Base-by-base conservation (phyloP, 2,329 filamentous ascomycete species). In the Penicillium olsonii region DNA sequence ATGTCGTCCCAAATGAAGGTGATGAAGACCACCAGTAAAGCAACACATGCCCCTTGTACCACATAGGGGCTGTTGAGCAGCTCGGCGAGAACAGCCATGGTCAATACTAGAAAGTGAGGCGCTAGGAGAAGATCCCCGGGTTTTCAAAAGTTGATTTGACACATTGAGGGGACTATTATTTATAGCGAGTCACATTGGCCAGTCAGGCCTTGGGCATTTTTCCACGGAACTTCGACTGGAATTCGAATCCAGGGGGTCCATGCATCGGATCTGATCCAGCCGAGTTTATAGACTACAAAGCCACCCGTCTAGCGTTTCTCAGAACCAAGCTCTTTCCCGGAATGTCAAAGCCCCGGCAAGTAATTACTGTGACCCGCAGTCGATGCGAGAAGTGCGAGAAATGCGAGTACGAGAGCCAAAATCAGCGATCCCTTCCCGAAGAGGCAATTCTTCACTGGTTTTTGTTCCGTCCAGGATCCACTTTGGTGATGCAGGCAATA, bases 1-100 rank as follows among this genome's bases (percentile, higher is more conserved):
- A 68, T 27, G 31, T 65, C 65, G 7, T 46, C 43, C 53, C 59
- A 68, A 26, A 62, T 54, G 24, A 50, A 58, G 3, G 59, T 60
- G 17, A 62, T 27, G 5, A 67, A 47, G 2, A 61, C 22, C 3
- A 55, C 37, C 9, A 62, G 0, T 12, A 68, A 37, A 15, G 53
- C 61, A 2, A 62, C 42, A 26, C 50, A 52, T 3, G 60, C 12
- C 11, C 60, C 56, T 20, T 64, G 57, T 29, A 61, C 37, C 17
- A 63, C 17, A 47, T 65, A 52, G 14, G 57, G 57, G 24, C 33
- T 59, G 19, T 64, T 53, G 14, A 67, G 33, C 12, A 65, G 15
- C 26, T 62, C 56, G 5, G 42, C 15, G 31, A 67, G 42, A 8
- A 66, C 17, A 37, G 61, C 53, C 64, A 68, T 68, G 10, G 27